Evolutionary conservation across 768 basidiomycete genomes (phyloP).

Genomic region (Coprinopsis strossmayeri): DNA sequence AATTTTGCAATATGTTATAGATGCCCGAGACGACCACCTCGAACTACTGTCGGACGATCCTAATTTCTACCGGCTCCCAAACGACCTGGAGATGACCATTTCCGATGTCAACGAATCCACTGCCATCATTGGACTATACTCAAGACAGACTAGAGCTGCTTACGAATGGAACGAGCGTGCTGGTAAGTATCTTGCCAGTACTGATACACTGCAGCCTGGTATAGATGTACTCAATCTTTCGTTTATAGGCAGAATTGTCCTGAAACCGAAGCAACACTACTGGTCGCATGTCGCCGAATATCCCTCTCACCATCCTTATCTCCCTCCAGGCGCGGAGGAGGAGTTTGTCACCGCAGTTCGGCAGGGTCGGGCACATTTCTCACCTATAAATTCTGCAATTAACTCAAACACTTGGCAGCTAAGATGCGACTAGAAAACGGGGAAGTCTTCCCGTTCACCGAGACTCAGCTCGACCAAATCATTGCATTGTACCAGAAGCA

Average conservation of each 20-base stretch:
- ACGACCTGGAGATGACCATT: constrained; percentile 35
- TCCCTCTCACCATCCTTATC: constrained; percentile 31
- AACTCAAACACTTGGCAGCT: constrained; percentile 9
- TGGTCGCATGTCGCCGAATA: constrained; percentile 39
- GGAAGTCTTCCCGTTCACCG: constrained; percentile 29
- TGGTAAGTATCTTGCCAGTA: constrained; percentile 17
- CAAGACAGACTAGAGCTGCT: constrained; percentile 22
- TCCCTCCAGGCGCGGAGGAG: constrained; percentile 28
- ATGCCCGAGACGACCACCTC: constrained; percentile 29
- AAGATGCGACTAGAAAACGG: constrained; percentile 23
- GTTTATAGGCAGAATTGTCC: constrained; percentile 16
- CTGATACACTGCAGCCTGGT: too few species aligned
- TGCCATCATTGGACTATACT: constrained; percentile 33
- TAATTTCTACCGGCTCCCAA: constrained; percentile 22
- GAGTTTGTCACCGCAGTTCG: constrained; percentile 27
- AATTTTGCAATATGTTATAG: constrained; percentile 26
- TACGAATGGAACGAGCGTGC: constrained; percentile 31
- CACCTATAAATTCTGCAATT: background rate
- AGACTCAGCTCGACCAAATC: constrained; percentile 31
- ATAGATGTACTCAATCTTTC: too few species aligned
- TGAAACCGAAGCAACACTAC: constrained; percentile 26
- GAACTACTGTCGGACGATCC: constrained; percentile 26
- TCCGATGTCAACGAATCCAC: constrained; percentile 28
- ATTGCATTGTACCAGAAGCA: constrained; percentile 29
- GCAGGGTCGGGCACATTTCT: constrained; percentile 21